These are phyloP conservation scores for Exophiala viscosa DNA, from an alignment of 2,329 filamentous ascomycete genomes.

Conservation along the genomic window DNA sequence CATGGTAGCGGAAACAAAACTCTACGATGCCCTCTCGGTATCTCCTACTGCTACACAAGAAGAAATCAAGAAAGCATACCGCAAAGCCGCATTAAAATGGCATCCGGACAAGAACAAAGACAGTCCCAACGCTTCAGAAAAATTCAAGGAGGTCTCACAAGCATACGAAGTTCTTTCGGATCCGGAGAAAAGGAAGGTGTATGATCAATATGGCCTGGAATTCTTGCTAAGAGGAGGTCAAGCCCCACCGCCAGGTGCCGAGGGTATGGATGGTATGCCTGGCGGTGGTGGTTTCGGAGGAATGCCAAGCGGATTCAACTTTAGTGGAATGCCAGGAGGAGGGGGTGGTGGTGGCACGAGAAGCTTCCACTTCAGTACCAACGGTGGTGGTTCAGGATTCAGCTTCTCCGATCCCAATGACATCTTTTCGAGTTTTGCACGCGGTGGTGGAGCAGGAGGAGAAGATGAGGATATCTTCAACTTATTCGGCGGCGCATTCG, in stretches of 20 bases:
- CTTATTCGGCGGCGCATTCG: constrained; percentile 46
- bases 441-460: constrained; percentile 42
- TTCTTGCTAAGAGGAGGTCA: constrained; percentile 80
- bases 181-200: constrained; percentile 91
- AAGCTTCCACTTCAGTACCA: constrained; percentile 51
- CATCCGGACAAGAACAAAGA: constrained; percentile 99
- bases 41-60: constrained; percentile 79
- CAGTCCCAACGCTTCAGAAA: constrained; percentile 77
- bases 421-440: constrained; percentile 80
- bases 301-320: constrained; percentile 51
- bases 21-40: constrained; percentile 82
- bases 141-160: constrained; percentile 97
- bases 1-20: constrained; percentile 94
- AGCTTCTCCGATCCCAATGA: constrained; percentile 77
- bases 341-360: constrained; percentile 45
- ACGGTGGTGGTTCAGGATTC: constrained; percentile 62
- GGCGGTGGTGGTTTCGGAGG: constrained; percentile 49
- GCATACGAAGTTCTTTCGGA: constrained; percentile 98
- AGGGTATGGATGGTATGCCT: constrained; percentile 47
- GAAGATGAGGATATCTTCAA: constrained; percentile 58
- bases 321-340: constrained; percentile 51
- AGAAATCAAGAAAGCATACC: constrained; percentile 95
- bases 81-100: constrained; percentile 83
- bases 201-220: constrained; percentile 92
- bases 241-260: constrained; percentile 59